phyloP scores from a whole-genome alignment of 352 stramenopile genomes.

The Phytophthora europaea region DNA sequence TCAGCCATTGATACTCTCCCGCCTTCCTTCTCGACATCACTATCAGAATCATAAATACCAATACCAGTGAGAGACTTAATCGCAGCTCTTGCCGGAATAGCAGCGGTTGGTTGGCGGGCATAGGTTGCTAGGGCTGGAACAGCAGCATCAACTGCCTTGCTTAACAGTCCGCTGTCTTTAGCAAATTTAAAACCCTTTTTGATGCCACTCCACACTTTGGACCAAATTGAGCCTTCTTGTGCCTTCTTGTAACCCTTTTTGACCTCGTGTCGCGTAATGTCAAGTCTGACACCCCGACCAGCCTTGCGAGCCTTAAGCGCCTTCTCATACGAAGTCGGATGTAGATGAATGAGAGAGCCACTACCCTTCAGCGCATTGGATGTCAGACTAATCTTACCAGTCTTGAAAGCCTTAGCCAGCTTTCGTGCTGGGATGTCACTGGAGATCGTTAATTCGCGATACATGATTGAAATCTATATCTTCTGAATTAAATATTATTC shows the following conservation, averaged over 20 bases:
- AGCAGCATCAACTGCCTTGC: background rate
- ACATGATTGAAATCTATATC: too few relatives aligned
- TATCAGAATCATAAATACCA: background rate
- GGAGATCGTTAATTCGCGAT: too few relatives aligned
- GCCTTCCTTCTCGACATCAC: background rate
- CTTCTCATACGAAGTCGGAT: slow-evolving; percentile 13
- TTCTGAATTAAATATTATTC: too few relatives aligned
- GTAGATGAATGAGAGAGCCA: slow-evolving; percentile 15
- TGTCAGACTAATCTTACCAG: background rate
- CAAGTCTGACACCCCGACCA: slow-evolving; percentile 2
- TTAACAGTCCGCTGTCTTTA: slow-evolving; percentile 1
- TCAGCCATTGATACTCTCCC: background rate
- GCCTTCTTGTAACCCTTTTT: background rate
- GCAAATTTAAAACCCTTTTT: slow-evolving; percentile 8
- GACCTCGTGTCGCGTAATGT: slow-evolving; percentile 12
- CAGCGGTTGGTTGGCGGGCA: background rate
- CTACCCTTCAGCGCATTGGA: background rate
- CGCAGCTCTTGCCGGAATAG: background rate
- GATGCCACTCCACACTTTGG: too few relatives aligned
- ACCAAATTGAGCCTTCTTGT: too few relatives aligned
- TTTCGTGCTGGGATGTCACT: too few relatives aligned
- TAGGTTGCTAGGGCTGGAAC: background rate
- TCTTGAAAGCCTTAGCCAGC: slow-evolving; percentile 7
- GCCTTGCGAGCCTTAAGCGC: slow-evolving; percentile 9
- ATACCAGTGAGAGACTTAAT: background rate